Evolutionary conservation across 2,329 filamentous ascomycete species (phyloP).

Genomic region (Penicillium sp.): DNA sequence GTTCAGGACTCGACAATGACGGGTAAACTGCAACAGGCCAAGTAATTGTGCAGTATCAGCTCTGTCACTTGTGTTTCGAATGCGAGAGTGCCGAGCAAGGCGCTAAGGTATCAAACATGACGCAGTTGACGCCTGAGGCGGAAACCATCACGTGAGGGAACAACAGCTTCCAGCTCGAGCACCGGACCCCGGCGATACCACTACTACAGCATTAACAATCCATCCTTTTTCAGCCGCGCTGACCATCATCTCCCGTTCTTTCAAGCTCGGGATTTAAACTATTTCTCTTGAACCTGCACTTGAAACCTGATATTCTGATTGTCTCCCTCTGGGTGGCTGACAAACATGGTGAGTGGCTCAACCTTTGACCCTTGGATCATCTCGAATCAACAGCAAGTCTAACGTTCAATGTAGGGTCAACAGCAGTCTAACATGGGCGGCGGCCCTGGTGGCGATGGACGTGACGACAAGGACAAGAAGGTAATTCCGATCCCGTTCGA

Average conservation of each 20-base stretch:
- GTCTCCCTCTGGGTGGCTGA: constrained; percentile 23
- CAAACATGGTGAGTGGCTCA: constrained; percentile 38
- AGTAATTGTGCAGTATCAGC: not conserved
- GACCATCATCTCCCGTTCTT: constrained; percentile 4
- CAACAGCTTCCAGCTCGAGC: constrained; percentile 28
- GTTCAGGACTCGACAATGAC: not conserved
- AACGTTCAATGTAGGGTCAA: constrained; percentile 46
- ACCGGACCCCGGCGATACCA: constrained; percentile 19
- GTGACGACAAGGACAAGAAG: constrained; percentile 93
- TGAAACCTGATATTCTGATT: constrained; percentile 11
- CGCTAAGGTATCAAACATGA: constrained; percentile 20
- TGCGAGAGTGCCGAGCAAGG: not conserved
- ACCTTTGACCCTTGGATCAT: constrained; percentile 9
- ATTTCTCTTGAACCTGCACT: not conserved
- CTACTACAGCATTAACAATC: constrained; percentile 17
- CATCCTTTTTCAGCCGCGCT: constrained; percentile 14
- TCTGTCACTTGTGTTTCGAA: not conserved
- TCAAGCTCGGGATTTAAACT: not conserved
- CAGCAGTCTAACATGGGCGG: constrained; percentile 80
- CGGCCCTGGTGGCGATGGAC: constrained; percentile 71
- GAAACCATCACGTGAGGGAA: constrained; percentile 18
- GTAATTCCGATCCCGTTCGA: constrained; percentile 45
- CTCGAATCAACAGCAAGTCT: constrained; percentile 16
- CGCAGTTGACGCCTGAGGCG: constrained; percentile 18
- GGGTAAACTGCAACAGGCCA: not conserved